A percentile compares a stretch with the other conserved stretches of the same genome.
Conservation (phyloP, 2,329 filamentous ascomycete genomes). For the Aspergillus latus region DNA sequence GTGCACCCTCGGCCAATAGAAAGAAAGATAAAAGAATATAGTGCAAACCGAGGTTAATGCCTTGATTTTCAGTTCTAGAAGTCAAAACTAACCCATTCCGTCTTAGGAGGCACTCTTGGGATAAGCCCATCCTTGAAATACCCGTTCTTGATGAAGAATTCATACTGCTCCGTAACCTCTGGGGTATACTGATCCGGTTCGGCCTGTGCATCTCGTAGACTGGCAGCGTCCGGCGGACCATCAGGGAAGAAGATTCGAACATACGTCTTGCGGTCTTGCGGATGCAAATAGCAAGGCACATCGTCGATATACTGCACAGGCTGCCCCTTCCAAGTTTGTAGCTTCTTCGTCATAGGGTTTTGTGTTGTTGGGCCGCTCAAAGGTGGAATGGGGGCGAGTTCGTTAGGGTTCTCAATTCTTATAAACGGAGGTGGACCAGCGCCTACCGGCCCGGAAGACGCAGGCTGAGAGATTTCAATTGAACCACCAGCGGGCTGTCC, state of each 20-base stretch:
- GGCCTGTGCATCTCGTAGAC: constrained; percentile 52
- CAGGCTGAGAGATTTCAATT: constrained; percentile 28
- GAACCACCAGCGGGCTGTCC: constrained; percentile 34
- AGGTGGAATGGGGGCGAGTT: constrained; percentile 38
- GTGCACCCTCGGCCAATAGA: neutral
- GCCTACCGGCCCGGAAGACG: constrained; percentile 17
- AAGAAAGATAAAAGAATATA: neutral
- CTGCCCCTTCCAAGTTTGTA: constrained; percentile 64
- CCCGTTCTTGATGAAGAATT: constrained; percentile 63
- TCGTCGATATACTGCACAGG: constrained; percentile 59
- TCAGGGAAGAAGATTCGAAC: constrained; percentile 71
- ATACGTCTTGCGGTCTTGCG: constrained; percentile 56
- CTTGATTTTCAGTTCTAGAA: constrained; percentile 49
- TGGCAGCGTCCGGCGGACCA: constrained; percentile 59
- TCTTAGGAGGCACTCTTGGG: constrained; percentile 73
- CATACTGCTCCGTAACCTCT: constrained; percentile 61
- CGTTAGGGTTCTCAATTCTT: constrained; percentile 27
- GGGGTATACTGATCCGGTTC: constrained; percentile 53
- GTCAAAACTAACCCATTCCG: constrained; percentile 73
- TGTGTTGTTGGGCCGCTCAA: constrained; percentile 39
- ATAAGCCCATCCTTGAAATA: constrained; percentile 69
- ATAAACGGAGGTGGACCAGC: constrained; percentile 31
- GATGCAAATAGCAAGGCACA: constrained; percentile 52
- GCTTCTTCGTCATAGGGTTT: constrained; percentile 36
- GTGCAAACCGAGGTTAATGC: neutral